Evolutionary conservation across 148 eudicot species (phyloP), one percentile per base, ranked within the genome.

Genomic region (Arctostaphylos glauca): DNA sequence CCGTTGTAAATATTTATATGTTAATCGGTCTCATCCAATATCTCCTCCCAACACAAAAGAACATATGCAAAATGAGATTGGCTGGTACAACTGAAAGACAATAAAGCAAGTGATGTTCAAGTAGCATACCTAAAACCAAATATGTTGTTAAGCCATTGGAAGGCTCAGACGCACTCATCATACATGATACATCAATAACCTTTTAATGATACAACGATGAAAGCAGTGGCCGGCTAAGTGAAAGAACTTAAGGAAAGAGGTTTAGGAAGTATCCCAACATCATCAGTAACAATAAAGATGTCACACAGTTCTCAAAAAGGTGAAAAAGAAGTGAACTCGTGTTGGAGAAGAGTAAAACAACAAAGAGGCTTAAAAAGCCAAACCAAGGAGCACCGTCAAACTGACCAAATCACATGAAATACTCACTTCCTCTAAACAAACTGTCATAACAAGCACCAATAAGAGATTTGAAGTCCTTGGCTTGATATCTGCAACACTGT

Each of bases 1-100:
- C 98, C 88, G 89, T 96, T 96, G 88, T 96, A 98, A 77, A 94
- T 96, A 84, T 96, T 96, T 43, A 96, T 98, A 82, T 96, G 94
- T 71, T 96, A 98, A 83, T 96, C 99, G 18, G 99, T 96, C 87
- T 96, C 99, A 82, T 96, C 98, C 84, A 96, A 71, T 88, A 96
- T 96, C 85, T 96, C 99, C 92, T 96, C 99, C 99, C 94, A 92
- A 72, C 64, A 66, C 46, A 58, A 78, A 64, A 50, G 80, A 74
- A 67, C 41, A 79, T 50, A 38, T 31, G 60, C 54, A 31, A 82
- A 75, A 56, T 70, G 23, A 80, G 76, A 73, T 55, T 44, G 86
- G 78, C 70, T 43, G 46, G 77, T 23, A 67, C 10, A 15, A 74
- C 62, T 12, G 44, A 21, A 79, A 38, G 49, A 74, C 2, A 62